Evolutionary conservation across 352 stramenopile genomes (phyloP).

Genomic region (Pythium phragmitis): DNA sequence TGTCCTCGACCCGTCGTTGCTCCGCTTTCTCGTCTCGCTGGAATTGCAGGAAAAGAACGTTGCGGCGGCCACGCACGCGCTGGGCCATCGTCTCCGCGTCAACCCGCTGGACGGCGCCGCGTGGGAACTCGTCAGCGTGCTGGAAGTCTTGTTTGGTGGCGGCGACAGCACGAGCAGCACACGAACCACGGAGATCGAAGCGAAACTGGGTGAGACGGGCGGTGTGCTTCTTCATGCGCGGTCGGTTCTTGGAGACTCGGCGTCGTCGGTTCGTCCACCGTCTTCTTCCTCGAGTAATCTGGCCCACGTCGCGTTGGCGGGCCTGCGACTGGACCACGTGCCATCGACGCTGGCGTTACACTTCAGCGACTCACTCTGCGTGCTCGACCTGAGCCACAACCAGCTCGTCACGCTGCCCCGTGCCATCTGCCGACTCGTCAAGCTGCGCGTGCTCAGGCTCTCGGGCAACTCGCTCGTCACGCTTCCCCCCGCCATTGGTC

Average conservation of each 20-base stretch:
- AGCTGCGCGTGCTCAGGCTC: conserved; percentile 45
- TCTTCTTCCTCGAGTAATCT: background rate
- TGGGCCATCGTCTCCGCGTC: conserved; percentile 11
- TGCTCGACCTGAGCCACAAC: conserved; percentile 57
- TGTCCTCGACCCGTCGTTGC: background rate
- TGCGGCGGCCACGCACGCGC: background rate
- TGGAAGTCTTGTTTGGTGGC: conserved; percentile 63
- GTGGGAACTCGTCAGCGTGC: conserved; percentile 47
- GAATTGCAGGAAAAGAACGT: conserved; percentile 25
- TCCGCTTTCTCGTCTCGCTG: conserved; percentile 10
- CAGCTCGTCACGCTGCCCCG: conserved; percentile 43
- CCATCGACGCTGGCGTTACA: background rate
- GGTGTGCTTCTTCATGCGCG: conserved; percentile 25
- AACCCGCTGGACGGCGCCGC: conserved; percentile 16
- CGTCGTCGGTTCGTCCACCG: background rate
- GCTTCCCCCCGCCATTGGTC: conserved; percentile 34
- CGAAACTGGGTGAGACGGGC: conserved; percentile 37
- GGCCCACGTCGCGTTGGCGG: background rate
- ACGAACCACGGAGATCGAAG: conserved; percentile 28
- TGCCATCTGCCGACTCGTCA: conserved; percentile 33
- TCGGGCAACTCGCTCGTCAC: conserved; percentile 56
- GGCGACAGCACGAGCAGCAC: conserved; percentile 21
- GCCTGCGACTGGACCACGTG: background rate
- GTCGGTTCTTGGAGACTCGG: background rate
- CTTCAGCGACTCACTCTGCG: conserved; percentile 4